Conservation (phyloP, 345 rosid genomes). For the Carallia pectinifolia region DNA sequence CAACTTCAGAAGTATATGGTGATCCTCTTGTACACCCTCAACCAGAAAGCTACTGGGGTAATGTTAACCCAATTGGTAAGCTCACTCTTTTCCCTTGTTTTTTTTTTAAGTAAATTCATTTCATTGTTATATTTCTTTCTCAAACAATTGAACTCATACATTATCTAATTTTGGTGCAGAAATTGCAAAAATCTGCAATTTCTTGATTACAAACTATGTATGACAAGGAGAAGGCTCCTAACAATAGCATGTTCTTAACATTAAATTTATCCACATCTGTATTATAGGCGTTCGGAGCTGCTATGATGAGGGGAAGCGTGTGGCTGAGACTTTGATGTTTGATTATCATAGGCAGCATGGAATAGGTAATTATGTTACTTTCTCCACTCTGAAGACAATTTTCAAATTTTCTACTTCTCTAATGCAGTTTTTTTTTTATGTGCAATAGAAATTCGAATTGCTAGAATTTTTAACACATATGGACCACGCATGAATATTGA, state of each 20-base stretch:
- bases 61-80: slow-evolving; percentile 90
- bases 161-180: background rate
- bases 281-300: slow-evolving; percentile 82
- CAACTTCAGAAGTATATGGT: slow-evolving; percentile 95
- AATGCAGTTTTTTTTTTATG: slow-evolving; percentile 11
- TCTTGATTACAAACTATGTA: too few species aligned
- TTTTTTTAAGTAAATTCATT: too few species aligned
- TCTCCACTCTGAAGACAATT: background rate
- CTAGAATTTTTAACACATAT: slow-evolving; percentile 96
- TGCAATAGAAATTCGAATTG: slow-evolving; percentile 75
- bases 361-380: slow-evolving; percentile 45
- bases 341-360: slow-evolving; percentile 98
- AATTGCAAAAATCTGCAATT: too few species aligned
- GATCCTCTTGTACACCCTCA: slow-evolving; percentile 95
- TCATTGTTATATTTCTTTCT: background rate
- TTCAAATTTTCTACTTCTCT: background rate
- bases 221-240: too few species aligned
- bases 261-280: slow-evolving; percentile 8
- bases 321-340: slow-evolving; percentile 95
- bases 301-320: slow-evolving; percentile 97
- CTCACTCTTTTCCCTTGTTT: background rate
- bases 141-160: too few species aligned
- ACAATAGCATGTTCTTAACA: background rate
- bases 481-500: slow-evolving; percentile 99
- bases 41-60: slow-evolving; percentile 97